Evolutionary conservation across 345 rosid species (phyloP).

Genomic region (Turritis glabra): DNA sequence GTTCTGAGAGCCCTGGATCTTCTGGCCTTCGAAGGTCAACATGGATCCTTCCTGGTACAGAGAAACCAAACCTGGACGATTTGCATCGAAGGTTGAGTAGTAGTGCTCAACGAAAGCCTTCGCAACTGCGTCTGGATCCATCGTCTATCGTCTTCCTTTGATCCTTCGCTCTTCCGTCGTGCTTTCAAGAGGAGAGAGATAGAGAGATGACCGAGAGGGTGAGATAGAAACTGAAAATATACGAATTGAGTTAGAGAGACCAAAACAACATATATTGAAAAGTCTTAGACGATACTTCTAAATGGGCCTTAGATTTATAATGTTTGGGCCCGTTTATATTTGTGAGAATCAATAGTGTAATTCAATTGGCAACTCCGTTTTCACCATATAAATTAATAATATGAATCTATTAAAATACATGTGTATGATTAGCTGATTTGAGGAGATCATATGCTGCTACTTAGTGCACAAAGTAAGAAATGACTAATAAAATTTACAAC

Average conservation of each 20-base stretch:
- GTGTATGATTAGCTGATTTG: no score
- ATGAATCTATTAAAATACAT: no score
- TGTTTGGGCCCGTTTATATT: neutral
- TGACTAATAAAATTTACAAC: no score
- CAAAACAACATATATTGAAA: neutral
- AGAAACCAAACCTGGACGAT: constrained; percentile 58
- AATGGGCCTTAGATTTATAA: neutral
- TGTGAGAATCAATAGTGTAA: neutral
- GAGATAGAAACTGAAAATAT: neutral
- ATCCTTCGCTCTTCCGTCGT: constrained; percentile 19
- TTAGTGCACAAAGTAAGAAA: no score
- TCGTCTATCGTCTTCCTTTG: constrained; percentile 25
- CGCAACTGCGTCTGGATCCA: constrained; percentile 86
- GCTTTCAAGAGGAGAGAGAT: neutral
- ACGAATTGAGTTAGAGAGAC: neutral
- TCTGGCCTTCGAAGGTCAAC: constrained; percentile 94
- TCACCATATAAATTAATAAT: no score
- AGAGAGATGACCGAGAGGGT: neutral
- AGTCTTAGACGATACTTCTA: neutral
- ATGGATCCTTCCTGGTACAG: constrained; percentile 83
- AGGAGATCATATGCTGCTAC: no score
- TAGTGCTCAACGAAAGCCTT: constrained; percentile 96
- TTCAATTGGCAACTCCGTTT: neutral
- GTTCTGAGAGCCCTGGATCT: constrained; percentile 74
- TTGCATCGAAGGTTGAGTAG: constrained; percentile 79